Conservation (phyloP, 2,329 filamentous ascomycete species). For the Aspergillus fischeri region DNA sequence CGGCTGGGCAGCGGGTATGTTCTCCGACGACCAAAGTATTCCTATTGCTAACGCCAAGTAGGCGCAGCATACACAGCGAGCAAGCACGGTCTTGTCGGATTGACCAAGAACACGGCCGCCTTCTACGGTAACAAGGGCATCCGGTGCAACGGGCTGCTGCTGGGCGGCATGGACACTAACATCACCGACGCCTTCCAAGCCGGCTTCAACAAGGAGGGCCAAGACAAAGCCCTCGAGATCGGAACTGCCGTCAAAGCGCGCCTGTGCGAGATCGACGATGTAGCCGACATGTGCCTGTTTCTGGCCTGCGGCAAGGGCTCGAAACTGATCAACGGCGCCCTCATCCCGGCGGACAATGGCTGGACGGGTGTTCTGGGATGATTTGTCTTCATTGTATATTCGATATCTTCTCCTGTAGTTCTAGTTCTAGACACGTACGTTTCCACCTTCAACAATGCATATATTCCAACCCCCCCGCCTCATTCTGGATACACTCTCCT, state of each 20-base stretch:
- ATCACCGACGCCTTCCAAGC: slow-evolving; percentile 44
- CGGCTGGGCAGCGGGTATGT: slow-evolving; percentile 40
- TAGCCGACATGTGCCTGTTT: slow-evolving; percentile 25
- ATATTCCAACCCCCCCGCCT: slow-evolving; percentile 3
- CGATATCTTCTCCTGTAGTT: slow-evolving; percentile 2
- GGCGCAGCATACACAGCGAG: slow-evolving; percentile 51
- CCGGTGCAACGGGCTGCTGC: slow-evolving; percentile 48
- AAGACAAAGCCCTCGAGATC: slow-evolving; percentile 13
- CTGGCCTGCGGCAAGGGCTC: slow-evolving; percentile 23
- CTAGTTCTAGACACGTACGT: too few relatives aligned
- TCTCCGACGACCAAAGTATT: background rate
- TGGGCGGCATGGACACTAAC: slow-evolving; percentile 56
- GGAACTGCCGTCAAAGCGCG: slow-evolving; percentile 13
- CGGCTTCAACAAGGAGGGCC: slow-evolving; percentile 23
- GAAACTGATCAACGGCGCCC: slow-evolving; percentile 26
- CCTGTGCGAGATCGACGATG: slow-evolving; percentile 21
- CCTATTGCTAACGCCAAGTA: slow-evolving; percentile 2
- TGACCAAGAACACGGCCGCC: slow-evolving; percentile 56
- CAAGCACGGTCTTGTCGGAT: slow-evolving; percentile 52
- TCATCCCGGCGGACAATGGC: slow-evolving; percentile 28
- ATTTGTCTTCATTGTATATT: background rate
- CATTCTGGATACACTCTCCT: slow-evolving; percentile 4
- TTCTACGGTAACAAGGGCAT: slow-evolving; percentile 55
- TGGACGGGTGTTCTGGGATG: background rate
- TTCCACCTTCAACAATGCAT: slow-evolving; percentile 2